Percentiles rank a stretch among this genome's conserved stretches.
These are phyloP conservation scores for Umbelopsis vinacea DNA, from an alignment of 192 early-diverging fungal species.

Conservation along the genomic window DNA sequence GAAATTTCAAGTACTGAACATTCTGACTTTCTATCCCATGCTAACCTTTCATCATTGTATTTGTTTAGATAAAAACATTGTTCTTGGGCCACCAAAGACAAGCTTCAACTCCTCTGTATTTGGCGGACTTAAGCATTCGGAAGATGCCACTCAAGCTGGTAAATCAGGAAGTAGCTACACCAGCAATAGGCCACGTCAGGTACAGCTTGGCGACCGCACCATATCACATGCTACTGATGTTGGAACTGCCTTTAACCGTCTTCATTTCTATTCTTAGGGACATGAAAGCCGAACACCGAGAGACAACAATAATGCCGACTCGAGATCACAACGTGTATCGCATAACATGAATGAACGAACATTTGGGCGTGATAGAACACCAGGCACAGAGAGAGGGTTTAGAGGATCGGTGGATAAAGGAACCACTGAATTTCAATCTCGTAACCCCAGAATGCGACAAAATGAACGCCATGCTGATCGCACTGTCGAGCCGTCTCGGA, in stretches of 20 bases:
- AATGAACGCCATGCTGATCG: constrained; percentile 7
- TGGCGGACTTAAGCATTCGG: constrained; percentile 51
- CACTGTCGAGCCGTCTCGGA: neutral
- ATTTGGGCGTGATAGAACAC: neutral
- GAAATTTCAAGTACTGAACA: neutral
- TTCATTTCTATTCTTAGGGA: neutral
- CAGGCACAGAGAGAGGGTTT: neutral
- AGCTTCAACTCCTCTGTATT: constrained; percentile 58
- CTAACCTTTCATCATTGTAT: neutral
- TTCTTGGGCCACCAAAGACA: constrained; percentile 61
- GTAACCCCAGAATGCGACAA: neutral
- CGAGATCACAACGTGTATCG: neutral
- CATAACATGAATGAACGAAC: constrained; percentile 1
- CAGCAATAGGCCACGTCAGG: constrained; percentile 18
- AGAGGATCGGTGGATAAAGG: neutral
- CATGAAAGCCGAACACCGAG: constrained; percentile 22
- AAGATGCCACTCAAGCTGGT: constrained; percentile 26
- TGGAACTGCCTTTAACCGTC: neutral
- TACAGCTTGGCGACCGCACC: neutral
- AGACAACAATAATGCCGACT: constrained; percentile 25
- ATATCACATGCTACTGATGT: neutral
- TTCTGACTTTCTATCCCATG: no score
- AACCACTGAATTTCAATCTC: neutral
- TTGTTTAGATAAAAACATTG: constrained; percentile 46
- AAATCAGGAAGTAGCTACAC: neutral